These are phyloP conservation scores for Suillus paluster DNA, from an alignment of 768 basidiomycete genomes.

Conservation along the genomic window DNA sequence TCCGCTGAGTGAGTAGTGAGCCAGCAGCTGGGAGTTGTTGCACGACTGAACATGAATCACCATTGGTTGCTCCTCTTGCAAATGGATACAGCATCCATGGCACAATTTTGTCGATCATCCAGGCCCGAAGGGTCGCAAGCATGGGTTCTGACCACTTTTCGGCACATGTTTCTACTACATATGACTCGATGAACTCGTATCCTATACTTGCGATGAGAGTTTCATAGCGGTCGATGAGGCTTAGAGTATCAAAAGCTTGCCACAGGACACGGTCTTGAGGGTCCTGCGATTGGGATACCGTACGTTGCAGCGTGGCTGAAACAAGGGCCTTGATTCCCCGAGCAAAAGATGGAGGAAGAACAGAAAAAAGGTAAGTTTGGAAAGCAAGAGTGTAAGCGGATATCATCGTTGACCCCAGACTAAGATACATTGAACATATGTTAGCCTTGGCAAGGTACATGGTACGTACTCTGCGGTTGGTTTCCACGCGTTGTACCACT, in stretches of 20 bases:
- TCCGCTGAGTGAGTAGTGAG: constrained; percentile 52
- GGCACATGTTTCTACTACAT: constrained; percentile 68
- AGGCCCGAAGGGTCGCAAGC: constrained; percentile 62
- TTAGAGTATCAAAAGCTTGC: constrained; percentile 69
- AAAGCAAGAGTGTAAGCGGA: constrained; percentile 70
- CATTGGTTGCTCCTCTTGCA: constrained; percentile 62
- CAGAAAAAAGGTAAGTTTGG: constrained; percentile 75
- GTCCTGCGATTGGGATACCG: constrained; percentile 25
- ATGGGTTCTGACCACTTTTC: constrained; percentile 72
- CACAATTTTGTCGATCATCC: constrained; percentile 82
- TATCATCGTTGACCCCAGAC: constrained; percentile 63
- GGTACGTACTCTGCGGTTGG: constrained; percentile 63
- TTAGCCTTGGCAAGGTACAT: constrained; percentile 4
- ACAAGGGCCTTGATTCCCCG: constrained; percentile 71
- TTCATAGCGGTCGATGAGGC: constrained; percentile 83
- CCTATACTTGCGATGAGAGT: constrained; percentile 82
- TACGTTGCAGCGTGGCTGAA: constrained; percentile 52
- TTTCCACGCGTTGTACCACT: constrained; percentile 81
- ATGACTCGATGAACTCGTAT: constrained; percentile 81
- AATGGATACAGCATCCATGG: constrained; percentile 88
- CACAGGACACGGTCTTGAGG: constrained; percentile 48
- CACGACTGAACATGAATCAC: constrained; percentile 35
- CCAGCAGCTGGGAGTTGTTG: constrained; percentile 9
- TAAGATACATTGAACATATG: constrained; percentile 30
- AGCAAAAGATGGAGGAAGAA: constrained; percentile 70